A percentile compares a stretch with the other conserved stretches of the same genome.
Evolutionary conservation across 2,329 filamentous ascomycete genomes (phyloP).

Genomic region (Epichloe festucae): DNA sequence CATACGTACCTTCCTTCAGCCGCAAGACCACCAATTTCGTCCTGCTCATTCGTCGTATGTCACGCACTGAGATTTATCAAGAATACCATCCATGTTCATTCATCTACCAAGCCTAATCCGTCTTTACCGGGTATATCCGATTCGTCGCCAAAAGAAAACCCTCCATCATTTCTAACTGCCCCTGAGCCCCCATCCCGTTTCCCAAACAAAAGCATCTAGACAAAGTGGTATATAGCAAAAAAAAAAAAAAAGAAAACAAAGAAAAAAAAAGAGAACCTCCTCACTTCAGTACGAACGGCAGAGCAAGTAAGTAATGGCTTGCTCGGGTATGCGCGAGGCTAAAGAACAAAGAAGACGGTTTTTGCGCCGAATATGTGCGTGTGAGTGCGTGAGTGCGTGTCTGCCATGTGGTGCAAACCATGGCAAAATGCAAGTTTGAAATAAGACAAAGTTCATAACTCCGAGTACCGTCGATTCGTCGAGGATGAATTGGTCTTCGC

Average conservation of each 20-base stretch:
- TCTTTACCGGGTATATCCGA: constrained; percentile 3
- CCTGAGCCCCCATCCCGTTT: background rate
- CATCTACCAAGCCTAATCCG: background rate
- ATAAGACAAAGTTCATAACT: too few relatives aligned
- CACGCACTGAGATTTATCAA: background rate
- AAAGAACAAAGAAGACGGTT: background rate
- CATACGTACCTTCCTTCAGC: too few relatives aligned
- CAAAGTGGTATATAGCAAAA: constrained; percentile 5
- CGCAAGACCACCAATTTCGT: too few relatives aligned
- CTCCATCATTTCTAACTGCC: background rate
- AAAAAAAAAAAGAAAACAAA: background rate
- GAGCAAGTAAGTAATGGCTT: constrained; percentile 1
- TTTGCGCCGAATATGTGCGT: background rate
- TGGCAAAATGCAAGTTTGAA: background rate
- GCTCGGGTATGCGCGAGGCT: background rate
- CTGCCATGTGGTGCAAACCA: background rate
- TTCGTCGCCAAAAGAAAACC: constrained; percentile 9
- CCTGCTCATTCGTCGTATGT: too few relatives aligned
- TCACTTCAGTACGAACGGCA: background rate
- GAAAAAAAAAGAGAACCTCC: background rate
- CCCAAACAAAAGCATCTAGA: background rate
- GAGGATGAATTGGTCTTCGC: background rate
- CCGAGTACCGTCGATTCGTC: background rate
- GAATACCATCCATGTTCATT: constrained; percentile 4
- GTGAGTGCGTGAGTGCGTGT: background rate